Evolutionary conservation across 805 yeast genomes (phyloP).

Genomic region (Suhomyces canberraensis): DNA sequence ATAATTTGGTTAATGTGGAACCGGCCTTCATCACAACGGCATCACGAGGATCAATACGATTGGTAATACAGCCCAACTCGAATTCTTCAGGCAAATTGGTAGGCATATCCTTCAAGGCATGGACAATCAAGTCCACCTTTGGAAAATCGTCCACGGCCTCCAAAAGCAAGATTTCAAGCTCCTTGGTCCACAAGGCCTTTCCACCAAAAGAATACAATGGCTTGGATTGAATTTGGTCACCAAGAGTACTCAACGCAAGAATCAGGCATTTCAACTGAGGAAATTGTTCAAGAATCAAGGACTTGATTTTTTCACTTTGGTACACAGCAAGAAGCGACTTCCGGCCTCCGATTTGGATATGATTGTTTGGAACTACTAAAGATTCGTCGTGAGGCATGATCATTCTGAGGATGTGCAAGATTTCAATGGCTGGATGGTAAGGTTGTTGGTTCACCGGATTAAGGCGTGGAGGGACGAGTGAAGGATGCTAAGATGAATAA

Average conservation of each 20-base stretch:
- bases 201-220: constrained; percentile 96
- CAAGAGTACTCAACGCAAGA: constrained; percentile 78
- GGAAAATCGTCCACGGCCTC: constrained; percentile 59
- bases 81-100: constrained; percentile 87
- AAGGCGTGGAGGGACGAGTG: no score
- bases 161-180: constrained; percentile 75
- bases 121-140: constrained; percentile 84
- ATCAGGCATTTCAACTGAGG: constrained; percentile 73
- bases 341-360: constrained; percentile 76
- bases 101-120: constrained; percentile 91
- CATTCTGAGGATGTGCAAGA: no score
- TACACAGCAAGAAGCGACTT: constrained; percentile 82
- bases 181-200: constrained; percentile 94
- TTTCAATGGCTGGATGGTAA: no score
- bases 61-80: constrained; percentile 79
- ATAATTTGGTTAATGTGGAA: constrained; percentile 59
- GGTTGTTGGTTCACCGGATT: no score
- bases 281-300: constrained; percentile 51
- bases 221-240: constrained; percentile 80
- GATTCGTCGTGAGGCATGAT: constrained; percentile 5
- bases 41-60: constrained; percentile 91
- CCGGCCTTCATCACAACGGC: constrained; percentile 74
- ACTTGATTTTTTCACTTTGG: constrained; percentile 76
- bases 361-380: constrained; percentile 22
- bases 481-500: no score